phyloP scores from a whole-genome alignment of 2,329 filamentous ascomycete genomes.

The Trichoderma hamatum region DNA sequence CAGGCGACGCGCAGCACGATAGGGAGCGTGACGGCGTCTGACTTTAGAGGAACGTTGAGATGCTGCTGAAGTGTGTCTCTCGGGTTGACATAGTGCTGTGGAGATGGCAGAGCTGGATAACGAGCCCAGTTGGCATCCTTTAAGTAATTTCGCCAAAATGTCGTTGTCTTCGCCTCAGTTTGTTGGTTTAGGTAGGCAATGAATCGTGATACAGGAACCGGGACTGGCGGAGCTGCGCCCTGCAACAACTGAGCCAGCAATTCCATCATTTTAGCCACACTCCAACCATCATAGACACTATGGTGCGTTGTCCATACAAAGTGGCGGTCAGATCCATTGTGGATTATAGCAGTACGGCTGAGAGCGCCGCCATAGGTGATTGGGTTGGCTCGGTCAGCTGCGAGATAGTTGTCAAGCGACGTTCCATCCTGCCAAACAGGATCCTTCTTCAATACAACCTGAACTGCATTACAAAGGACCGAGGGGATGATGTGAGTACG shows the following conservation, averaged over 20 bases:
- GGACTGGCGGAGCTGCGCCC: not conserved
- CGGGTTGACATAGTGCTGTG: not conserved
- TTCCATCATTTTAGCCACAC: not conserved
- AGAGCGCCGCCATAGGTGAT: constrained; percentile 8
- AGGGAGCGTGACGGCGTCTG: not conserved
- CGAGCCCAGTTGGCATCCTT: not conserved
- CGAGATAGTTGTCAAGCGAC: not conserved
- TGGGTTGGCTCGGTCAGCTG: not conserved
- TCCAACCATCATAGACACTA: constrained; percentile 16
- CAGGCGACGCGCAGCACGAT: constrained; percentile 46
- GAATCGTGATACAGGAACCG: constrained; percentile 7
- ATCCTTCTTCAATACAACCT: constrained; percentile 19
- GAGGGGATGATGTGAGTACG: constrained; percentile 23
- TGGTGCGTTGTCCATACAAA: constrained; percentile 16
- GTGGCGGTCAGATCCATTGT: not conserved
- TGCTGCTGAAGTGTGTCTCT: not conserved
- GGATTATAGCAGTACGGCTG: not conserved
- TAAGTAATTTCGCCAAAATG: constrained; percentile 7
- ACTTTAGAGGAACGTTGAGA: too few relatives aligned
- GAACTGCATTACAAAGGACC: not conserved
- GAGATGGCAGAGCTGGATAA: constrained; percentile 1
- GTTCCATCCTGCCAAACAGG: not conserved
- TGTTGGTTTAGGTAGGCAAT: not conserved
- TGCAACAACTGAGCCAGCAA: not conserved
- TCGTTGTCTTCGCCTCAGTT: not conserved